These are phyloP conservation scores for Cyberlindnera americana DNA, from an alignment of 805 yeast species.

Conservation along the genomic window DNA sequence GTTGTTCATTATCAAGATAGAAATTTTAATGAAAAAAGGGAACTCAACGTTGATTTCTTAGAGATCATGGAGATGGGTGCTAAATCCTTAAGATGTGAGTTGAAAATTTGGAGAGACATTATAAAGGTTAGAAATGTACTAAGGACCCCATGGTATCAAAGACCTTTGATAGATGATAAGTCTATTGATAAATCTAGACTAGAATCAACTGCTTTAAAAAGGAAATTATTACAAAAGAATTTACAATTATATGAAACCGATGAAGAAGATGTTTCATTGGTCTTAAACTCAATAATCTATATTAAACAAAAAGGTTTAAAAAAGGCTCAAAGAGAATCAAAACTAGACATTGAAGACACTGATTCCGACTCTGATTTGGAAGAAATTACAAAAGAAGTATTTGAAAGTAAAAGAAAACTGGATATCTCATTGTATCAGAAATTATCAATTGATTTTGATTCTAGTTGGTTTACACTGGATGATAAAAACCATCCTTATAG, in stretches of 20 bases:
- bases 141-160: constrained; percentile 34
- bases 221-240: constrained; percentile 9
- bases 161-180: constrained; percentile 15
- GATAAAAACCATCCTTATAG: constrained; percentile 4
- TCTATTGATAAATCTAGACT: constrained; percentile 1
- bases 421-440: not conserved
- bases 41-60: constrained; percentile 31
- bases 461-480: not conserved
- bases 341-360: constrained; percentile 16
- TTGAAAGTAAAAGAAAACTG: constrained; percentile 3
- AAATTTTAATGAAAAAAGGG: constrained; percentile 25
- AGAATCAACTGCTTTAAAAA: constrained; percentile 5
- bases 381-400: constrained; percentile 24
- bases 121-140: constrained; percentile 26
- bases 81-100: constrained; percentile 28
- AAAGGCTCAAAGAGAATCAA: constrained; percentile 8
- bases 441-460: constrained; percentile 1
- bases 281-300: constrained; percentile 24
- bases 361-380: constrained; percentile 11
- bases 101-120: constrained; percentile 35
- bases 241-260: not conserved
- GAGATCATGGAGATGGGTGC: constrained; percentile 23
- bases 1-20: constrained; percentile 11
- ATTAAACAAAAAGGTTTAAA: constrained; percentile 10
- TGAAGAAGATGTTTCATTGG: constrained; percentile 9